Base-by-base conservation (phyloP, 148 eudicot species). In the Polygonum maritimum region DNA sequence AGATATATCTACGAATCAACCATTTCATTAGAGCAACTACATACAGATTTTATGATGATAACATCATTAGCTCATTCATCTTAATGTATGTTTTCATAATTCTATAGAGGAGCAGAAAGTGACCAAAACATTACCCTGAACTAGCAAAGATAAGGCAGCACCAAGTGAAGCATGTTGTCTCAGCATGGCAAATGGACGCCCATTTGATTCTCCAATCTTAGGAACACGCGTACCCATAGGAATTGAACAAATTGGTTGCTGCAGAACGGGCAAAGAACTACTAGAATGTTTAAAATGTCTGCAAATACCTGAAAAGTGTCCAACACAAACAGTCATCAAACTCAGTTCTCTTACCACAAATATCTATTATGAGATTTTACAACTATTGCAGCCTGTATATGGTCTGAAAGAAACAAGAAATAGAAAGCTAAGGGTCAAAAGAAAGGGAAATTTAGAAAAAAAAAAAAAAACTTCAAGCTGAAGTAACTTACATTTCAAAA, bases 211-310 rank as follows among this genome's bases (percentile, higher is more conserved):
- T 67, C 98, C 94, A 74, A 90, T 88, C 82, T 88, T 89, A 2
- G 98, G 97, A 82, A 91, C 98, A 97, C 98, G 88, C 15, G 97
- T 91, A 73, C 98, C 98, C 82, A 93, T 49, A 84, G 90, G 94
- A 84, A 93, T 86, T 52, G 90, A 79, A 82, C 84, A 83, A 48
- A 93, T 93, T 69, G 98, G 98, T 74, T 85, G 90, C 76, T 91
- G 92, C 82, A 93, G 97, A 82, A 93, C 86, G 15, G 98, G 97
- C 88, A 93, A 83, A 75, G 97, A 82, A 74, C 88, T 79, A 69
- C 91, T 85, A 16, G 94, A 88, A 82, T 93, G 91, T 76, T 83
- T 89, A 77, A 91, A 93, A 83, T 91, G 89, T 75, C 98, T 85
- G 87, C 97, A 91, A 77, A 93, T 87, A 83, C 98, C 98, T 93